Evolutionary conservation across 2,329 filamentous ascomycete genomes (phyloP), one percentile per base, ranked within the genome.

Genomic region (Trichoderma guizhouense): DNA sequence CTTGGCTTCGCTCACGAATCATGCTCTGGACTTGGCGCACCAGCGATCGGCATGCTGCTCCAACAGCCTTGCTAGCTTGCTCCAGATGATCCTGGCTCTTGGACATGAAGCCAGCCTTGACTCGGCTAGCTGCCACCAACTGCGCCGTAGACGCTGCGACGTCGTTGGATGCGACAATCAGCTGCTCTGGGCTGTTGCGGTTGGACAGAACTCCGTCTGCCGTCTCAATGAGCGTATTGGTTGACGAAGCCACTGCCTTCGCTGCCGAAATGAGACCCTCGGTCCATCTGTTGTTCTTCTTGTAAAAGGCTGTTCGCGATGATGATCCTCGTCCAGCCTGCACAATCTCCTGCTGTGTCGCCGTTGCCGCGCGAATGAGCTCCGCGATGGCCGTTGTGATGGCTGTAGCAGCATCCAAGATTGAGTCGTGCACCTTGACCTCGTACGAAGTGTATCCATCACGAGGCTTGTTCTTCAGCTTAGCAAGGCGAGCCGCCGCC

Each of bases 251-350:
- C 21, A 99, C 96, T 1, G 96, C 96, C 84, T 99, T 99, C 75
- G 96, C 95, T 0, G 96, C 96, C 47, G 94, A 97, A 79, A 99
- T 98, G 73, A 99, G 90, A 62, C 96, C 96, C 79, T 99, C 96
- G 0, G 96, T 99, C 96, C 96, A 99, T 67, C 96, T 90, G 84
- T 98, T 99, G 88, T 99, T 98, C 86, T 98, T 98, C 88, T 98
- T 98, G 90, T 99, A 99, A 82, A 99, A 99, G 28, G 95, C 94
- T 2, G 95, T 97, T 72, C 91, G 89, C 58, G 94, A 97, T 66
- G 93, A 93, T 30, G 91, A 92, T 43, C 96, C 96, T 24, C 93
- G 91, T 8, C 96, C 96, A 74, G 97, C 94, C 75, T 94, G 91
- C 57, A 99, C 96, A 79, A 99, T 99, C 84, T 99, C 96, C 80